These are phyloP conservation scores for Tylopilus orsonianus DNA, from an alignment of 1,284 basidiomycete genomes.

Conservation along the genomic window DNA sequence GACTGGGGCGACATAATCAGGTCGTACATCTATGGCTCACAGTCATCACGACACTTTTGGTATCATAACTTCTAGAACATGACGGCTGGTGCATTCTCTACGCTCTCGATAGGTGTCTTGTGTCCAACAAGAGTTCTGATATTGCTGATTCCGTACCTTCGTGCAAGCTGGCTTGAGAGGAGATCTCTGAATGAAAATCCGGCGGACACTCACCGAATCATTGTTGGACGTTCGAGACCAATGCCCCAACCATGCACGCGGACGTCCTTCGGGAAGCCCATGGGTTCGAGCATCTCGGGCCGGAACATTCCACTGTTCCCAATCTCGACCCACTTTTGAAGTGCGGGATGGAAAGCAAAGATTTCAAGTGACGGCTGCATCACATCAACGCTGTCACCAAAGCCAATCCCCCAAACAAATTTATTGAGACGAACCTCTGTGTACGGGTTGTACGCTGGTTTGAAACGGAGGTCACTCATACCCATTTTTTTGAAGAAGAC, in stretches of 20 bases:
- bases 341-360: constrained; percentile 95
- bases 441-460: constrained; percentile 97
- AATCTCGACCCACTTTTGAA: constrained; percentile 96
- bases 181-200: neutral
- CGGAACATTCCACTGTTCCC: constrained; percentile 99
- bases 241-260: constrained; percentile 98
- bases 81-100: constrained; percentile 89
- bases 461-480: constrained; percentile 90
- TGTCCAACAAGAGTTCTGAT: constrained; percentile 97
- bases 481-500: constrained; percentile 99
- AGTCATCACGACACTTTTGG: neutral
- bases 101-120: constrained; percentile 88
- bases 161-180: constrained; percentile 7
- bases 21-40: constrained; percentile 5
- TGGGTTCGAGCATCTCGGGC: constrained; percentile 98
- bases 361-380: constrained; percentile 95
- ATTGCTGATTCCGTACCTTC: constrained; percentile 87
- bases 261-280: constrained; percentile 98
- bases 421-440: constrained; percentile 67
- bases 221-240: constrained; percentile 94
- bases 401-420: neutral
- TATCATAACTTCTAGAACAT: constrained; percentile 59
- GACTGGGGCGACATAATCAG: constrained; percentile 1
- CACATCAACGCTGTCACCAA: constrained; percentile 5
- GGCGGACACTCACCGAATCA: constrained; percentile 79